Conservation (phyloP, 2,329 filamentous ascomycete species). For the Fusarium robinianum region DNA sequence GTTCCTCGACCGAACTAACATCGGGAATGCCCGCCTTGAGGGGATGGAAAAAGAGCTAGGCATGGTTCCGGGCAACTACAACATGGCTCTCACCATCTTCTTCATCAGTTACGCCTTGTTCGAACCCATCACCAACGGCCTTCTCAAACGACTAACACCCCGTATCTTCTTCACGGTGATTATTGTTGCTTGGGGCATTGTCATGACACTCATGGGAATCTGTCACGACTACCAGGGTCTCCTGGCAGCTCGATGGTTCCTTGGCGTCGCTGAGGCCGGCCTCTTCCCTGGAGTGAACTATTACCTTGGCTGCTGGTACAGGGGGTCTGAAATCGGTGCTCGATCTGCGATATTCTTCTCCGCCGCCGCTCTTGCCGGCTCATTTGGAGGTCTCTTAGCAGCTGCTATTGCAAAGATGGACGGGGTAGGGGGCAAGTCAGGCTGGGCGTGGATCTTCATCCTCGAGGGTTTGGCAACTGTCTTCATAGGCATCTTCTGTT, state of each 20-base stretch:
- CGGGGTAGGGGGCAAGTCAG: slow-evolving; percentile 55
- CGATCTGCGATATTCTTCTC: slow-evolving; percentile 77
- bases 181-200: slow-evolving; percentile 60
- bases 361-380: slow-evolving; percentile 75
- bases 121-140: slow-evolving; percentile 66
- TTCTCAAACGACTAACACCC: slow-evolving; percentile 67
- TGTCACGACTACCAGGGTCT: slow-evolving; percentile 51
- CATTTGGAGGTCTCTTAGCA: slow-evolving; percentile 71
- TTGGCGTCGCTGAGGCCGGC: slow-evolving; percentile 70
- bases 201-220: slow-evolving; percentile 56
- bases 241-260: slow-evolving; percentile 56
- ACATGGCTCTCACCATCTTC: slow-evolving; percentile 63
- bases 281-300: slow-evolving; percentile 67
- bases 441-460: slow-evolving; percentile 68
- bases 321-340: slow-evolving; percentile 73
- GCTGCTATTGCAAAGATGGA: slow-evolving; percentile 71
- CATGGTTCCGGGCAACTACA: slow-evolving; percentile 56
- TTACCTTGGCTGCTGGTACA: slow-evolving; percentile 81
- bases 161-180: slow-evolving; percentile 67
- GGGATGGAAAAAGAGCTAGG: slow-evolving; percentile 24
- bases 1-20: slow-evolving; percentile 47
- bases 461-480: slow-evolving; percentile 71
- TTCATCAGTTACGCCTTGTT: slow-evolving; percentile 72
- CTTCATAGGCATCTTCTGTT: slow-evolving; percentile 65
- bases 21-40: slow-evolving; percentile 55